phyloP scores from a whole-genome alignment of 345 rosid genomes.

The Aquilaria sinensis region DNA sequence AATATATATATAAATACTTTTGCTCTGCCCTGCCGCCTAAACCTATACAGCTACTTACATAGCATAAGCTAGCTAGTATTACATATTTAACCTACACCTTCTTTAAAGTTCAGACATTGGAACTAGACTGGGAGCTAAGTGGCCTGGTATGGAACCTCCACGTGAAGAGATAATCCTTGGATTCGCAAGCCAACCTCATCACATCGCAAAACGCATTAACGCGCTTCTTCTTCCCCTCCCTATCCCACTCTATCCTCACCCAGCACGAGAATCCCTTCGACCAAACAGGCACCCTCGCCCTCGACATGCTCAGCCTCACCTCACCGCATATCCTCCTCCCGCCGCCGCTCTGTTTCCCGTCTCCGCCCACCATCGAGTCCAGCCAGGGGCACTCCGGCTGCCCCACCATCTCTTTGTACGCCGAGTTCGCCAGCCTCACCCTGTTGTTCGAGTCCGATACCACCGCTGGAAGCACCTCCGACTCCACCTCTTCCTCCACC shows the following conservation, averaged over 20 bases:
- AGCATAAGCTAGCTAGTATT: too few species aligned
- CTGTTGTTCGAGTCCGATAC: slow-evolving; percentile 71
- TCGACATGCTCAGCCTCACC: slow-evolving; percentile 34
- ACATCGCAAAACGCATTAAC: slow-evolving; percentile 68
- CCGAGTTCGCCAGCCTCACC: slow-evolving; percentile 83
- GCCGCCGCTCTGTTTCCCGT: slow-evolving; percentile 18
- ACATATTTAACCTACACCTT: too few species aligned
- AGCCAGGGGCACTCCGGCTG: slow-evolving; percentile 97
- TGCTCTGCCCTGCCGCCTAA: too few species aligned
- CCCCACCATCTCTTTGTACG: slow-evolving; percentile 91
- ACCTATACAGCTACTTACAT: too few species aligned
- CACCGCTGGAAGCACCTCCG: slow-evolving; percentile 59
- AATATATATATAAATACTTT: too few species aligned
- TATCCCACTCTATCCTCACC: slow-evolving; percentile 87
- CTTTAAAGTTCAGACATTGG: slow-evolving; percentile 15
- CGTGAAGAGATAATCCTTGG: slow-evolving; percentile 58
- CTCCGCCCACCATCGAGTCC: slow-evolving; percentile 40
- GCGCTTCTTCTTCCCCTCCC: slow-evolving; percentile 38
- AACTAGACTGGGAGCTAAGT: slow-evolving; percentile 28
- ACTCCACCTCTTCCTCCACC: slow-evolving; percentile 78
- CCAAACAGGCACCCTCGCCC: slow-evolving; percentile 24
- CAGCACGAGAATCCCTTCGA: slow-evolving; percentile 76
- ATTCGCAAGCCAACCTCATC: slow-evolving; percentile 42
- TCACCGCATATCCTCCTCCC: slow-evolving; percentile 77
- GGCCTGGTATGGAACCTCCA: slow-evolving; percentile 77